phyloP scores from a whole-genome alignment of 179 eudicot species.

The Silene noctiflora region DNA sequence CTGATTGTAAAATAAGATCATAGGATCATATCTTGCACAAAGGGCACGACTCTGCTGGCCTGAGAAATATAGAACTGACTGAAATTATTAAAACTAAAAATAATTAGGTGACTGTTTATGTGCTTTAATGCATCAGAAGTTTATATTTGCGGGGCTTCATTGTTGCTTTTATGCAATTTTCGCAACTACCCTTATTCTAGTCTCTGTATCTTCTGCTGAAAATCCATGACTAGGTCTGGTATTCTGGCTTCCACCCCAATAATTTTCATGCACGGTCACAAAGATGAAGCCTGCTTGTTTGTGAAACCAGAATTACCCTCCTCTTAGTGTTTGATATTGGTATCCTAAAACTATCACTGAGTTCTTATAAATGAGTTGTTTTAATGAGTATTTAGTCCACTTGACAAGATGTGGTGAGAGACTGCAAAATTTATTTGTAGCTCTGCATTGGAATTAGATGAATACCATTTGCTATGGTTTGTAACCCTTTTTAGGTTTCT shows the following conservation, averaged over 20 bases:
- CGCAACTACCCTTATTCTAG: background rate
- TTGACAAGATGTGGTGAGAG: background rate
- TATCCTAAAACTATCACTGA: background rate
- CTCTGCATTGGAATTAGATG: background rate
- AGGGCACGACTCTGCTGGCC: background rate
- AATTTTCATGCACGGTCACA: constrained; percentile 1
- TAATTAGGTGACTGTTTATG: background rate
- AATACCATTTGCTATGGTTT: background rate
- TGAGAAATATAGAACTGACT: background rate
- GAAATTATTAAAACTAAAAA: background rate
- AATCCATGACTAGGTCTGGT: constrained; percentile 9
- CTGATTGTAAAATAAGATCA: background rate
- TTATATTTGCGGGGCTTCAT: background rate
- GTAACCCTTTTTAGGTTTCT: background rate
- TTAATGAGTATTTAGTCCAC: background rate
- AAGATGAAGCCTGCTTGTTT: background rate
- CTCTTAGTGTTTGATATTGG: background rate
- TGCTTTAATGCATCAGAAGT: constrained; percentile 2
- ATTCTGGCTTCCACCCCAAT: constrained; percentile 5
- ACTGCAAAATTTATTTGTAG: background rate
- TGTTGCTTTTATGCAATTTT: background rate
- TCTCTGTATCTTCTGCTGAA: background rate
- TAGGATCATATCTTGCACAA: background rate
- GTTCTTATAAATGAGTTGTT: background rate
- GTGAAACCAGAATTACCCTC: constrained; percentile 7